Evolutionary conservation across 108 stramenopile genomes (phyloP).

Genomic region (Skeletonema tropicum): DNA sequence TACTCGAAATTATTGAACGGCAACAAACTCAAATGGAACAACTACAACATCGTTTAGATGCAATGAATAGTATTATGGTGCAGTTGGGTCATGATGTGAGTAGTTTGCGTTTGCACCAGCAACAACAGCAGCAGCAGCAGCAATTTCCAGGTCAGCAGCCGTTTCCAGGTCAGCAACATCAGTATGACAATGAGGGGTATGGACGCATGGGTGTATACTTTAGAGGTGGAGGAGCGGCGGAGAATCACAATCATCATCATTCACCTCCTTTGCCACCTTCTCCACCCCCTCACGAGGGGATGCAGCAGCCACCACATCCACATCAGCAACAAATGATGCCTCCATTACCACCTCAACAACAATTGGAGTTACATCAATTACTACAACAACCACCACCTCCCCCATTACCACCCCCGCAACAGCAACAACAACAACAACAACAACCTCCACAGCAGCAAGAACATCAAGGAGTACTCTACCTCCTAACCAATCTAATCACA

Average conservation of each 20-base stretch:
- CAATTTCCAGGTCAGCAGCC: neutral
- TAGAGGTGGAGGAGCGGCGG: neutral
- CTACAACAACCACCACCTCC: neutral
- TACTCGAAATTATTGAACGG: slow-evolving; percentile 25
- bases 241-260: too few relatives aligned
- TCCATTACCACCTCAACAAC: slow-evolving; percentile 2
- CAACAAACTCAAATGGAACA: slow-evolving; percentile 29
- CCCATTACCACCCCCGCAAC: neutral
- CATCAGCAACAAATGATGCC: neutral
- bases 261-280: neutral
- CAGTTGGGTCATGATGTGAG: slow-evolving; percentile 28
- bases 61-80: slow-evolving; percentile 29
- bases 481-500: slow-evolving; percentile 4
- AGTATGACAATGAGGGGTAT: neutral
- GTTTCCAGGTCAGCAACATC: neutral
- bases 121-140: neutral
- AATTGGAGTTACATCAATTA: neutral
- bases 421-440: slow-evolving; percentile 4
- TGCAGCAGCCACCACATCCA: neutral
- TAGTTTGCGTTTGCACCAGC: slow-evolving; percentile 14
- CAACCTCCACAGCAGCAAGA: neutral
- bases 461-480: slow-evolving; percentile 20
- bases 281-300: neutral
- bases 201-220: neutral
- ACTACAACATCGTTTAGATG: slow-evolving; percentile 26